Evolutionary conservation across 177 flowering plant genomes (phyloP).

Genomic region (Telopea speciosissima): DNA sequence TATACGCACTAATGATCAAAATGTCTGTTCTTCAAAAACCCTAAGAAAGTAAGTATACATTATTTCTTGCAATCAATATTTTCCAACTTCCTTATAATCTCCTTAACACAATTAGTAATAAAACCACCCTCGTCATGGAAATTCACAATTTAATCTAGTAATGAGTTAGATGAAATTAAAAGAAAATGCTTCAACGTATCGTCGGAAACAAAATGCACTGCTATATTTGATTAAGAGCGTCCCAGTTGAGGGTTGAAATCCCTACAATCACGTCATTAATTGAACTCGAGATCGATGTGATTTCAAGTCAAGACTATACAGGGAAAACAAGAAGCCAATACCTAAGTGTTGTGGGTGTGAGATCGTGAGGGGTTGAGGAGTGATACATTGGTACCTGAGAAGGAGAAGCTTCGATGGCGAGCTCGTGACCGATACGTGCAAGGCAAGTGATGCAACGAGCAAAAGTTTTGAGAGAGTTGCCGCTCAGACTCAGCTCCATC

Average conservation of each 20-base stretch:
- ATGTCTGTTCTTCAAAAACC: slow-evolving; percentile 6
- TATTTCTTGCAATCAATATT: background rate
- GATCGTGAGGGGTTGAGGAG: background rate
- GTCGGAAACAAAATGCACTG: background rate
- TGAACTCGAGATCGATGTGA: background rate
- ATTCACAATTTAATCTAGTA: background rate
- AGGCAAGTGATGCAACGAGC: slow-evolving; percentile 77
- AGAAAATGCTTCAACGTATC: background rate
- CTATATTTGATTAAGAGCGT: background rate
- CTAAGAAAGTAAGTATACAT: background rate
- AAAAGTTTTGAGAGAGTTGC: slow-evolving; percentile 79
- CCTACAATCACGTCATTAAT: background rate
- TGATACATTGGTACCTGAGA: slow-evolving; percentile 44
- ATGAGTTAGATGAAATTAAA: background rate
- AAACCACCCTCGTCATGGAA: background rate
- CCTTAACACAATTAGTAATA: background rate
- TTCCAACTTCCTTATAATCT: background rate
- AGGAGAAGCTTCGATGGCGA: slow-evolving; percentile 74
- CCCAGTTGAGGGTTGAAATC: background rate
- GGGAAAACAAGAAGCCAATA: background rate
- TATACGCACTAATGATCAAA: background rate
- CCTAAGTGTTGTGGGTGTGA: background rate
- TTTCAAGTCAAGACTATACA: background rate
- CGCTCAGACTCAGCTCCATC: slow-evolving; percentile 79
- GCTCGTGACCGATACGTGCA: slow-evolving; percentile 86